These are phyloP conservation scores for Fraxinus latifolia DNA, from an alignment of 305 asterid species.

Conservation along the genomic window DNA sequence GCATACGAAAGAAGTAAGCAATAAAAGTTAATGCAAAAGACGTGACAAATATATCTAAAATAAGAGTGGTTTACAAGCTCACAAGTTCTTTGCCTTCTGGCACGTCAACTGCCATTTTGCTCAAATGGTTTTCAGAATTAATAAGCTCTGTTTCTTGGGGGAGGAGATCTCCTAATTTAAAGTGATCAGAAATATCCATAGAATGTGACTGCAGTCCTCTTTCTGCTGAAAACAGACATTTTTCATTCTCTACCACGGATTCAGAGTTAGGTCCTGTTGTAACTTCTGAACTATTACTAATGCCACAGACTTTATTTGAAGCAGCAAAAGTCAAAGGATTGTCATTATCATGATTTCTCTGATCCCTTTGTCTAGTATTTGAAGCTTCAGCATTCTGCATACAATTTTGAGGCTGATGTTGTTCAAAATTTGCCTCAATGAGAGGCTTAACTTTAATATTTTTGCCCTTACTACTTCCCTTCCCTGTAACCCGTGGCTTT, in stretches of 20 bases:
- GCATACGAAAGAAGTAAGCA: neutral
- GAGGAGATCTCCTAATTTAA: slow-evolving; percentile 26
- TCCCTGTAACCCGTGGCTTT: slow-evolving; percentile 46
- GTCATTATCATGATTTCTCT: slow-evolving; percentile 2
- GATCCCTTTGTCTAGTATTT: slow-evolving; percentile 31
- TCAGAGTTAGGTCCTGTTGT: slow-evolving; percentile 32
- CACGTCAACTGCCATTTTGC: slow-evolving; percentile 30
- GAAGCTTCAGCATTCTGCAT: slow-evolving; percentile 29
- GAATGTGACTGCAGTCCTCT: slow-evolving; percentile 34
- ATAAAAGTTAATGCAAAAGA: neutral
- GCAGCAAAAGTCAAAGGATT: slow-evolving; percentile 26
- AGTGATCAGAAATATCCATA: slow-evolving; percentile 34
- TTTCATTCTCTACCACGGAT: slow-evolving; percentile 32
- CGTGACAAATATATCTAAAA: slow-evolving; percentile 14
- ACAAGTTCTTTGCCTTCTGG: slow-evolving; percentile 52
- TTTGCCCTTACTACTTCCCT: slow-evolving; percentile 55
- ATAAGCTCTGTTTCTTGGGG: slow-evolving; percentile 28
- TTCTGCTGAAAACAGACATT: slow-evolving; percentile 28
- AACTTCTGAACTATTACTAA: slow-evolving; percentile 27
- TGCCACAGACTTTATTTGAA: slow-evolving; percentile 25
- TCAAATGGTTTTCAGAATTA: slow-evolving; percentile 23
- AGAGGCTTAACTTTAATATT: slow-evolving; percentile 29
- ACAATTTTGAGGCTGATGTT: slow-evolving; percentile 29
- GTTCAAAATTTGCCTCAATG: slow-evolving; percentile 27
- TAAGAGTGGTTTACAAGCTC: slow-evolving; percentile 35